Conservation (phyloP, 2,329 filamentous ascomycete species). For the Xenoacremonium recifei region DNA sequence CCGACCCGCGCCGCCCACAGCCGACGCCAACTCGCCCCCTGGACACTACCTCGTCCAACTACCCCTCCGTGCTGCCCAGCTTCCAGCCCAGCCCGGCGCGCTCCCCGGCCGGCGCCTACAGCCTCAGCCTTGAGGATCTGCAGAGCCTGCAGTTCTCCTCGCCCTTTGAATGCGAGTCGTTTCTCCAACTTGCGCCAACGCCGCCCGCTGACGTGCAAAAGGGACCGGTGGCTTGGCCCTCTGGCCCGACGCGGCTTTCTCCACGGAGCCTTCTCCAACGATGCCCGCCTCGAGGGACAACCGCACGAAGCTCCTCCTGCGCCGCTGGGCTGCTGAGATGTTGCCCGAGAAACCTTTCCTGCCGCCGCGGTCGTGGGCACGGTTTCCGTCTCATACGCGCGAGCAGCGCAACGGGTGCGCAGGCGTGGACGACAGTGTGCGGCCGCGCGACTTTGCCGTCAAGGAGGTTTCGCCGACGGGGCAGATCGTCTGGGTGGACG, state of each 20-base stretch:
- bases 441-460: slow-evolving; percentile 29
- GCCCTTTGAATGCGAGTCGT: slow-evolving; percentile 32
- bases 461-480: slow-evolving; percentile 16
- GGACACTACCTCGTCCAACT: slow-evolving; percentile 31
- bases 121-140: slow-evolving; percentile 30
- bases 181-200: not conserved
- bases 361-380: slow-evolving; percentile 34
- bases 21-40: not conserved
- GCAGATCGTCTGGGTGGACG: slow-evolving; percentile 25
- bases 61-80: slow-evolving; percentile 32
- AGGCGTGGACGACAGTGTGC: slow-evolving; percentile 22
- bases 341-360: slow-evolving; percentile 4
- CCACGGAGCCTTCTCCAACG: slow-evolving; percentile 1
- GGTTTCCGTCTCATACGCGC: slow-evolving; percentile 30
- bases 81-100: slow-evolving; percentile 31
- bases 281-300: slow-evolving; percentile 7
- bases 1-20: not conserved
- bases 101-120: slow-evolving; percentile 25
- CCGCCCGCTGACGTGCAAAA: slow-evolving; percentile 1
- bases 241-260: slow-evolving; percentile 9
- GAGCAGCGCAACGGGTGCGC: slow-evolving; percentile 26
- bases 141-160: slow-evolving; percentile 35
- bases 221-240: slow-evolving; percentile 22
- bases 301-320: slow-evolving; percentile 16
- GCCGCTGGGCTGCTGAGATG: slow-evolving; percentile 19